Conservation (phyloP, 129 eudicot genomes). For the Glebionis coronaria region DNA sequence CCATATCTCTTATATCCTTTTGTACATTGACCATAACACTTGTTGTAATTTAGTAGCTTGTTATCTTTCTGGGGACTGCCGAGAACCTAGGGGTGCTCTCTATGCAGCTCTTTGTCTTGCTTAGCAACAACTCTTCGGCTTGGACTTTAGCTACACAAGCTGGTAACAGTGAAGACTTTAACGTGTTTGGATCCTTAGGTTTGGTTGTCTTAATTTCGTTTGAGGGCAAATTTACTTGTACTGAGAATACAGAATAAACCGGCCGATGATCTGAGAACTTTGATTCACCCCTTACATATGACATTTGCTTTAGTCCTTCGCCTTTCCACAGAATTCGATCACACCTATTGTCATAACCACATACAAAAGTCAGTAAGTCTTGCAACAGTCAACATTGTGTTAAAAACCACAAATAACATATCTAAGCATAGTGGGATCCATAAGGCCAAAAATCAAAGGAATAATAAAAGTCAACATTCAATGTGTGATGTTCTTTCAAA, state of each 20-base stretch:
- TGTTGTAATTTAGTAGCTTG: conserved; percentile 17
- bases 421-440: conserved; percentile 13
- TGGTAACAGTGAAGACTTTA: conserved; percentile 11
- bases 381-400: not conserved
- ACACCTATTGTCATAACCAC: conserved; percentile 52
- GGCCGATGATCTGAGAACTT: conserved; percentile 85
- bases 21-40: conserved; percentile 1
- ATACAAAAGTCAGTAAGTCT: not conserved
- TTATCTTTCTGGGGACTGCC: conserved; percentile 21
- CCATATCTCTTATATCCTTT: conserved; percentile 22
- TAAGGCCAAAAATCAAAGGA: conserved; percentile 2
- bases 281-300: conserved; percentile 70
- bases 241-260: conserved; percentile 62
- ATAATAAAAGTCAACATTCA: conserved; percentile 20
- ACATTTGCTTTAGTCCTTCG: conserved; percentile 70
- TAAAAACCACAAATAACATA: not conserved
- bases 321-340: conserved; percentile 92
- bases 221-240: conserved; percentile 34
- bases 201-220: conserved; percentile 4
- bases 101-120: conserved; percentile 42
- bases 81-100: conserved; percentile 40
- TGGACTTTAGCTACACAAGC: conserved; percentile 30
- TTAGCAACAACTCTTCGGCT: conserved; percentile 37
- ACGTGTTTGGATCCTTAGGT: conserved; percentile 17
- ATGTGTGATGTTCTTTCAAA: conserved; percentile 13